Base-by-base conservation (phyloP, 257 asterid species). In the Jaltomata sinuosa region DNA sequence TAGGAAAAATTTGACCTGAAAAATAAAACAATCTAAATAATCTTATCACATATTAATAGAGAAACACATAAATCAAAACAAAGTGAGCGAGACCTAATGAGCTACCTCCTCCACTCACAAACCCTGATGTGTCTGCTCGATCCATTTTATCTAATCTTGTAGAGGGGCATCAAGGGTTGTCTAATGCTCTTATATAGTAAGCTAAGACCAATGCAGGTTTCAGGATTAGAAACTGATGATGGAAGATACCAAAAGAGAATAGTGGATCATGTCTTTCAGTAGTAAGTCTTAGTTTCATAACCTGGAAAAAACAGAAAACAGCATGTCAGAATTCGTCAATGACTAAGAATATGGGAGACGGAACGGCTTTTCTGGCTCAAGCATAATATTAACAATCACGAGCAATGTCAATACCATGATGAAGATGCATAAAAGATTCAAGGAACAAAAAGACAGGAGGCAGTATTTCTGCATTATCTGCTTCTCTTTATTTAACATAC, bases 41-140 rank as follows among this genome's bases (percentile, higher is more conserved):
- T 76, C 9, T 47, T 72, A 84, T 76, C 69, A 85, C 84, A 61
- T 64, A 78, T 80, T 40, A n/a, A 90, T 89, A 88, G 77, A 59
- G 85, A 82, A 69, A 57, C 42, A 83, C 69, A 74, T 89, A 89
- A 31, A 89, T 74, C 84, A 90, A 85, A 85, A 92, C 84, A 85
- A 84, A 90, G 61, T 87, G 84, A 76, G 83, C 89, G 47, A 55
- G 89, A 29, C 88, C 86, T 15, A 85, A 74, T 84, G 86, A 86
- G 85, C 89, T 87, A 81, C 90, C 85, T 80, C 97, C 99, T 79
- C 99, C 94, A 52, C 98, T 95, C 89, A 95, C 94, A 85, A 95
- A 94, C 72, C 98, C 94, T 40, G 98, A 94, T 52, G 95, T 94
- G 86, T 95, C 97, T 1, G 92, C 68, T 87, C 99, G 91, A 87